Percentiles rank a stretch among this genome's conserved stretches.
phyloP scores from a whole-genome alignment of 2,329 filamentous ascomycete species.

The Bipolaris sorokiniana region DNA sequence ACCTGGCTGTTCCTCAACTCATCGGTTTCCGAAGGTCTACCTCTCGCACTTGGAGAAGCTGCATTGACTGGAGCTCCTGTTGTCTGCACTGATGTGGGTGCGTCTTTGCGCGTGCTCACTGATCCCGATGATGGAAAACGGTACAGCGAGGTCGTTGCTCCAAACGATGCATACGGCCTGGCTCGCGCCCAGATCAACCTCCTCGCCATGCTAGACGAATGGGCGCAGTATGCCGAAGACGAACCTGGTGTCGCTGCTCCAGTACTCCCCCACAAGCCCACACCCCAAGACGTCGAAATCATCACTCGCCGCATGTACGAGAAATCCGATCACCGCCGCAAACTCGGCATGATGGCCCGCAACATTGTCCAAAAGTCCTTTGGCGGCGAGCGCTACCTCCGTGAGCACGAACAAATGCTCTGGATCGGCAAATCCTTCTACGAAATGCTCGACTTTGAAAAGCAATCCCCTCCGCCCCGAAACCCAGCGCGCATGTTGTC shows the following conservation, averaged over 20 bases:
- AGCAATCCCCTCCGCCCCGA: conserved; percentile 32
- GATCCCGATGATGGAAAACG: conserved; percentile 56
- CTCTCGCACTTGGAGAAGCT: conserved; percentile 64
- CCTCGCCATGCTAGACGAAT: conserved; percentile 66
- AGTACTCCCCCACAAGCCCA: conserved; percentile 57
- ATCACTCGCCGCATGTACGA: conserved; percentile 66
- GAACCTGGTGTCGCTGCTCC: conserved; percentile 47
- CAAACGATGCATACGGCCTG: conserved; percentile 66
- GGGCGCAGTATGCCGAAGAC: conserved; percentile 65
- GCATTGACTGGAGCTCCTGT: conserved; percentile 63
- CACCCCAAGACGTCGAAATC: conserved; percentile 57
- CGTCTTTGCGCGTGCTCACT: conserved; percentile 62
- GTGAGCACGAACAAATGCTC: conserved; percentile 64
- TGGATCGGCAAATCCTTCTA: conserved; percentile 48
- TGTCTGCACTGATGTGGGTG: conserved; percentile 63
- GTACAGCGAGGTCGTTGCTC: conserved; percentile 68
- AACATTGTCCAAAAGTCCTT: conserved; percentile 66
- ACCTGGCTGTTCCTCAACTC: conserved; percentile 59
- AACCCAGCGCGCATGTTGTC: conserved; percentile 40
- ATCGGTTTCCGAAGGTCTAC: conserved; percentile 62
- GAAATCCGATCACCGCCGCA: conserved; percentile 62
- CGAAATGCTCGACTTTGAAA: conserved; percentile 43
- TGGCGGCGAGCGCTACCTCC: conserved; percentile 64
- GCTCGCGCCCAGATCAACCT: conserved; percentile 68
- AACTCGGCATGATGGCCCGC: conserved; percentile 64